These are phyloP conservation scores for Micractinium sp. DNA, from an alignment of 139 green algal species.

Conservation along the genomic window DNA sequence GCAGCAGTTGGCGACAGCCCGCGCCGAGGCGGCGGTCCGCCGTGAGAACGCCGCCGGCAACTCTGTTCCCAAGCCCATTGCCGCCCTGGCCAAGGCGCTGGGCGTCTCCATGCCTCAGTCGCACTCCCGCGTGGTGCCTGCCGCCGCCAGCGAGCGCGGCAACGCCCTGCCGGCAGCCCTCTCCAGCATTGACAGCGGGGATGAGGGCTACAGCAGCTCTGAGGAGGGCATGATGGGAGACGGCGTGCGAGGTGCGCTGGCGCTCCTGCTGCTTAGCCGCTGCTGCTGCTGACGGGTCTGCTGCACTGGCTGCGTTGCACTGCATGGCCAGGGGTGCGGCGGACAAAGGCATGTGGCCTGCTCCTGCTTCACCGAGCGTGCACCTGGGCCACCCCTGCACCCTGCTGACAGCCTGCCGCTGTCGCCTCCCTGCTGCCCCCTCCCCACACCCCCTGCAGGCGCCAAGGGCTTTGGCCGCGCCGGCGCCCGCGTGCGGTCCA, in stretches of 20 bases:
- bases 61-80: slow-evolving; percentile 14
- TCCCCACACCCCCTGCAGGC: not conserved
- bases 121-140: not conserved
- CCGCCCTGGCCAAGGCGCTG: not conserved
- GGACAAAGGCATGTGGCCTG: too few relatives aligned
- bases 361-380: too few relatives aligned
- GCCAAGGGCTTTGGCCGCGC: slow-evolving; percentile 5
- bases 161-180: not conserved
- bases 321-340: too few relatives aligned
- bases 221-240: not conserved
- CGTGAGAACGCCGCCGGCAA: not conserved
- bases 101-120: not conserved
- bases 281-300: too few relatives aligned
- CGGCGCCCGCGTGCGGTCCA: not conserved
- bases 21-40: not conserved
- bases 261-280: too few relatives aligned
- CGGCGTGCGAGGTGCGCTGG: not conserved
- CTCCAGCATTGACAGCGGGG: not conserved
- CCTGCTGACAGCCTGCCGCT: too few relatives aligned
- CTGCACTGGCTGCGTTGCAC: too few relatives aligned
- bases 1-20: not conserved
- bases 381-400: too few relatives aligned
- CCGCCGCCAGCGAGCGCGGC: not conserved
- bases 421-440: too few relatives aligned
- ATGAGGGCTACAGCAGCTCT: not conserved